Evolutionary conservation across 805 yeast genomes (phyloP).

Genomic region (Millerago galiae): DNA sequence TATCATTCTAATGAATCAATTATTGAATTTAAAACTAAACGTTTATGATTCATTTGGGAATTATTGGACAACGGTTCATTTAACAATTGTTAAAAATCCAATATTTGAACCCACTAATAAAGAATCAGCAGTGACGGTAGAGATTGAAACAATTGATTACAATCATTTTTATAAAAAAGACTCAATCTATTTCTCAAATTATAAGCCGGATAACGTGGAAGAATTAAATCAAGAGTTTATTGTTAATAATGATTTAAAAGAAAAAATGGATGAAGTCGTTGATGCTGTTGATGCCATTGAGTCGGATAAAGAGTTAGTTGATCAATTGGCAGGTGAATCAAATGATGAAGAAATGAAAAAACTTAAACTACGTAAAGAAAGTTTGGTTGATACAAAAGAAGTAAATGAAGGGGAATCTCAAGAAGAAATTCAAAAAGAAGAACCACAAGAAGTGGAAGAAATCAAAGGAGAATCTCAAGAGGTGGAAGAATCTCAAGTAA

Average conservation of each 20-base stretch:
- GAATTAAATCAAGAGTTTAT: too few relatives aligned
- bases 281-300: too few relatives aligned
- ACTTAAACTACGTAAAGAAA: too few relatives aligned
- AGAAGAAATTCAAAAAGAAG: background rate
- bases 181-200: background rate
- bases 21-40: slow-evolving; percentile 1
- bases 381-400: too few relatives aligned
- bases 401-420: background rate
- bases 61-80: slow-evolving; percentile 1
- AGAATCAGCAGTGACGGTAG: background rate
- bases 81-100: background rate
- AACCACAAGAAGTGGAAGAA: background rate
- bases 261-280: too few relatives aligned
- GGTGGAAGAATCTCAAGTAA: background rate
- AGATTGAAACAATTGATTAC: background rate
- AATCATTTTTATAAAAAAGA: background rate
- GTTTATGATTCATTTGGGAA: slow-evolving; percentile 6
- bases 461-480: background rate
- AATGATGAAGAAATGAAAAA: too few relatives aligned
- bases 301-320: too few relatives aligned
- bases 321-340: too few relatives aligned
- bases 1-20: background rate
- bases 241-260: too few relatives aligned
- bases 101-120: background rate
- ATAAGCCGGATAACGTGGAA: too few relatives aligned